Evolutionary conservation across 352 stramenopile species (phyloP), one percentile per base, ranked within the genome.

Genomic region (Phytophthora fragariae): DNA sequence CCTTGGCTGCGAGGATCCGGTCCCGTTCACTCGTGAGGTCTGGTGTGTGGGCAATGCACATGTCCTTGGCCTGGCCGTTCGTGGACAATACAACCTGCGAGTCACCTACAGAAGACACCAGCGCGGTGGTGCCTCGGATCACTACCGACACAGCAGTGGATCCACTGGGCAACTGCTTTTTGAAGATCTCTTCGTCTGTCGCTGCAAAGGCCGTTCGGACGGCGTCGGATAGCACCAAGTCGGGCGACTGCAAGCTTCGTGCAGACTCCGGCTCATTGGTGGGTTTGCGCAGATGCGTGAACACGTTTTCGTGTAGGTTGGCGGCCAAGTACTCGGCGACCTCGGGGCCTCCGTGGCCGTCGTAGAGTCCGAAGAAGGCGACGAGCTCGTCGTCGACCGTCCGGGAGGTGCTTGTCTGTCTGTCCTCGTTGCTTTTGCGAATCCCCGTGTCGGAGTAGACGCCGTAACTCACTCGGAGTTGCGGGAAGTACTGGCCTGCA

Each of bases 331-430:
- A 90, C 33, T 92, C 83, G 49, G 85, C 84, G 5, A 97, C 86
- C 54, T 89, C 79, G 5, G 83, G 44, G 21, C 90, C 90, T 53
- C 85, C 86, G 66, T 97, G 90, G 44, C 90, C 90, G 68, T 97
- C 90, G 68, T 93, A 97, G 1, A 97, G 69, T n/a, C 85, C 90
- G 62, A 97, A 95, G 67, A 90, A 97, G 31, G 85, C 88, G 14
- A 93, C 78, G 1, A 85, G 76, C 19, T 95, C 81, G 66, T 93
- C 73, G 46, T 80, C 54, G 5, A 92, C 76, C 58, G 54, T 73
- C n/a, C 81, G 75, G 33, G 85, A 83, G 2, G 74, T 74, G 58
- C 76, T 92, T 9, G 83, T 79, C 31, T 85, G 70, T 65, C 88
- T 79, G 73, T 96, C 89, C 72, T 96, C 89, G 76, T 96, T 96